phyloP scores from a whole-genome alignment of 371 early-diverging fungal genomes.

The Dichotomocladium elegans region DNA sequence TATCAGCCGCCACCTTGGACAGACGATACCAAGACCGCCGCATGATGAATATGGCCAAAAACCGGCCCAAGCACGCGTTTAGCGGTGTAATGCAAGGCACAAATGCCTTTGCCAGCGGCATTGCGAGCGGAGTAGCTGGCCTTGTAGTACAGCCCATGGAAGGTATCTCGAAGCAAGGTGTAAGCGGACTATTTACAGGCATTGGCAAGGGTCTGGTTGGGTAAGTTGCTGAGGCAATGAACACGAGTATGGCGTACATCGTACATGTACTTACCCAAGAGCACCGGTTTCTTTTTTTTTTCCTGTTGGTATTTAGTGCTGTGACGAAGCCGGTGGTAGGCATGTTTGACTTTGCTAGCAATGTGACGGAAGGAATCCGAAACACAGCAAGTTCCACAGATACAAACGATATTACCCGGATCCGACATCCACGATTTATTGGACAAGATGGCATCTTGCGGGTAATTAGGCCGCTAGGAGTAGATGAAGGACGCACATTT shows the following conservation, averaged over 20 bases:
- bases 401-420: slow-evolving; percentile 62
- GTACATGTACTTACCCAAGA: neutral
- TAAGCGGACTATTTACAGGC: slow-evolving; percentile 95
- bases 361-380: slow-evolving; percentile 81
- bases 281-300: no score
- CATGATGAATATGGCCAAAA: slow-evolving; percentile 68
- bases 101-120: slow-evolving; percentile 76
- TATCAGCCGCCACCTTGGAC: slow-evolving; percentile 95
- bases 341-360: slow-evolving; percentile 82
- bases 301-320: no score
- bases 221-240: slow-evolving; percentile 25
- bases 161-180: slow-evolving; percentile 88
- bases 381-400: slow-evolving; percentile 96
- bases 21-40: slow-evolving; percentile 85
- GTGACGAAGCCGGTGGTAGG: slow-evolving; percentile 90
- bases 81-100: slow-evolving; percentile 91
- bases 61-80: slow-evolving; percentile 90
- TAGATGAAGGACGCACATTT: no score
- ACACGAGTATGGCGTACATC: neutral
- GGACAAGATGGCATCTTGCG: slow-evolving; percentile 77
- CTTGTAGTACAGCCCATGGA: slow-evolving; percentile 78
- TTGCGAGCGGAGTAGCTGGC: slow-evolving; percentile 90
- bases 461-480: slow-evolving; percentile 20
- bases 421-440: slow-evolving; percentile 85
- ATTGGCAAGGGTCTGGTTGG: slow-evolving; percentile 95